These are phyloP conservation scores for Hypoxylon rickii DNA, from an alignment of 495 filamentous ascomycete species.

Conservation along the genomic window DNA sequence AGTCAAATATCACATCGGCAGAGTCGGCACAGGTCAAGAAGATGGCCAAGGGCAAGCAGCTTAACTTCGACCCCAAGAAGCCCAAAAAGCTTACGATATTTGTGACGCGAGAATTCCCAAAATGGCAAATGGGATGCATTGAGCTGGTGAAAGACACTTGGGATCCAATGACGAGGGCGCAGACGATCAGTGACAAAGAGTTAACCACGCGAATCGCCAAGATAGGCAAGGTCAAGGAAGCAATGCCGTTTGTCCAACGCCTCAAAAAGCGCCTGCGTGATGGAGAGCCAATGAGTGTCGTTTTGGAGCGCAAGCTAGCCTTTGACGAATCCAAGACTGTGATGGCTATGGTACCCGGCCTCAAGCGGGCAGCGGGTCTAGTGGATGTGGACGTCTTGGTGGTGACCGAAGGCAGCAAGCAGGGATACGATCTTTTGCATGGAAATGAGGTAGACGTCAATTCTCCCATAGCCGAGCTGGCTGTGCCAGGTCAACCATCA, in stretches of 20 bases:
- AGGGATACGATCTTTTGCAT: constrained; percentile 57
- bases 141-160: constrained; percentile 64
- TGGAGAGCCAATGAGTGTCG: constrained; percentile 61
- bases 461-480: constrained; percentile 63
- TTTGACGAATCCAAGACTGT: constrained; percentile 83
- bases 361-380: constrained; percentile 66
- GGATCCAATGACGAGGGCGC: constrained; percentile 43
- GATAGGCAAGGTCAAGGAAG: constrained; percentile 89
- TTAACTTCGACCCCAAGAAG: constrained; percentile 82
- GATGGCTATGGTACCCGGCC: constrained; percentile 53
- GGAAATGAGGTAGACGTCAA: constrained; percentile 60
- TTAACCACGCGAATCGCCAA: constrained; percentile 75
- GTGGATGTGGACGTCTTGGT: constrained; percentile 65
- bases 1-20: constrained; percentile 81
- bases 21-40: constrained; percentile 81
- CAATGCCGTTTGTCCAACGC: constrained; percentile 92
- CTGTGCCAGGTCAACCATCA: constrained; percentile 77
- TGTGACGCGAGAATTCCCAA: constrained; percentile 74
- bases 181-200: constrained; percentile 75
- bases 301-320: constrained; percentile 78
- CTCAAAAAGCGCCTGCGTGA: constrained; percentile 78
- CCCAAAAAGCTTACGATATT: constrained; percentile 91
- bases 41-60: constrained; percentile 85
- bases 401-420: constrained; percentile 72
- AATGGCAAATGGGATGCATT: constrained; percentile 92